Percentiles rank a stretch among this genome's conserved stretches.
phyloP scores from a whole-genome alignment of 2,329 filamentous ascomycete genomes.

The Venturia carpophila region DNA sequence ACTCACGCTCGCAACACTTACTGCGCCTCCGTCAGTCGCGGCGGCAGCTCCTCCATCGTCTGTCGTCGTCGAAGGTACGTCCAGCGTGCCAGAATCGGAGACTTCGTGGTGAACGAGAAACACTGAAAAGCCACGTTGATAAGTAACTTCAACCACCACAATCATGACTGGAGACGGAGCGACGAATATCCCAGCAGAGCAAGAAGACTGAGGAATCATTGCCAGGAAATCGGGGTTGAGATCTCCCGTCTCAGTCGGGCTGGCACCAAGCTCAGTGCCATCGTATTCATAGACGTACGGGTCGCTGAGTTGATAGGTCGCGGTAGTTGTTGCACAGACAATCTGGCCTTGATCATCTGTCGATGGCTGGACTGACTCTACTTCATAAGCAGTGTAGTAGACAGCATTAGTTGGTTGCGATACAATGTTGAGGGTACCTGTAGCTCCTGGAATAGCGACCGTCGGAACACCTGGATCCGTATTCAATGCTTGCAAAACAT shows the following conservation, averaged over 20 bases:
- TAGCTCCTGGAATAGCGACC: constrained; percentile 7
- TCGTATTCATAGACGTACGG: constrained; percentile 9
- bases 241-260: not conserved
- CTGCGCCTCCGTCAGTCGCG: not conserved
- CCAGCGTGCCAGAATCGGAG: constrained; percentile 15
- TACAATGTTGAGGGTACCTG: not conserved
- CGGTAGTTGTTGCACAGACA: constrained; percentile 9
- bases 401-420: constrained; percentile 12
- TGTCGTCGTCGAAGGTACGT: constrained; percentile 8
- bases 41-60: not conserved
- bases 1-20: not conserved
- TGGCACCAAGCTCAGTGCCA: constrained; percentile 9
- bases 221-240: constrained; percentile 9
- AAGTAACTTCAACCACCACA: constrained; percentile 17
- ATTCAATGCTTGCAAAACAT: not conserved
- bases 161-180: constrained; percentile 16
- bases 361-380: constrained; percentile 9
- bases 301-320: constrained; percentile 13
- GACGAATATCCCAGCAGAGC: constrained; percentile 10
- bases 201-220: constrained; percentile 9
- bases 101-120: constrained; percentile 17
- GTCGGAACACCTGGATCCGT: constrained; percentile 10
- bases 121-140: constrained; percentile 16
- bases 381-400: constrained; percentile 17
- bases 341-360: constrained; percentile 2